Percentiles rank a stretch among this genome's conserved stretches.
Conservation (phyloP, 2,329 filamentous ascomycete genomes). For the Calycina marina region DNA sequence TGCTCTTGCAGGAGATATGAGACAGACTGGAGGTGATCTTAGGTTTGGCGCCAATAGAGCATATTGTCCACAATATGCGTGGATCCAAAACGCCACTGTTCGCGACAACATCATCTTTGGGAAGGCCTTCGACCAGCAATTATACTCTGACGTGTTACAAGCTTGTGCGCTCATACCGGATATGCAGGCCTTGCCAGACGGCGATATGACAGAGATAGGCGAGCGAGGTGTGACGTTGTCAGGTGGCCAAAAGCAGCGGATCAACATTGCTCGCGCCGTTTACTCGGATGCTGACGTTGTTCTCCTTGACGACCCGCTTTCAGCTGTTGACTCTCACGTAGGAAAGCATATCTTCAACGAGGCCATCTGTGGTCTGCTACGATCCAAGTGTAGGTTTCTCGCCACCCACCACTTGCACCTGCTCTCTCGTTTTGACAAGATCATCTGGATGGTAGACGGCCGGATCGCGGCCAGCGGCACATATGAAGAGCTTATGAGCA, state of each 20-base stretch:
- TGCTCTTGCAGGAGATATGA: constrained; percentile 55
- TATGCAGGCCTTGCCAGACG: constrained; percentile 47
- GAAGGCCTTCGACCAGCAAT: constrained; percentile 31
- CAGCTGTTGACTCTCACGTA: constrained; percentile 24
- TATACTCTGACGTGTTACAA: constrained; percentile 49
- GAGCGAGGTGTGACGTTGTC: constrained; percentile 54
- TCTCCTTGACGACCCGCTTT: constrained; percentile 23
- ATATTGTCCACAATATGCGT: constrained; percentile 39
- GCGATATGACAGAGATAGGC: constrained; percentile 51
- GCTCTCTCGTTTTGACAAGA: constrained; percentile 49
- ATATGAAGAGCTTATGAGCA: constrained; percentile 47
- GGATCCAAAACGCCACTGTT: constrained; percentile 53
- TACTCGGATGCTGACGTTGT: constrained; percentile 24
- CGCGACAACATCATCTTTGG: constrained; percentile 22
- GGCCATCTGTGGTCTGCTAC: constrained; percentile 51
- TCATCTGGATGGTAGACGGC: constrained; percentile 53
- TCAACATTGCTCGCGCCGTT: constrained; percentile 45
- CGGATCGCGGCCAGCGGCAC: constrained; percentile 46
- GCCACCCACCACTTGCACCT: constrained; percentile 58
- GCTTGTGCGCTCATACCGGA: constrained; percentile 49
- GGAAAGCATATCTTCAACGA: constrained; percentile 43
- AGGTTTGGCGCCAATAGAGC: constrained; percentile 40
- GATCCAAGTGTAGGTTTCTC: constrained; percentile 50
- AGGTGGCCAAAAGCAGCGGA: constrained; percentile 49
- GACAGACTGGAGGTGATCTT: constrained; percentile 35